Conservation (phyloP, 1,284 basidiomycete species). For the Pyrrhoderma lamaoense region DNA sequence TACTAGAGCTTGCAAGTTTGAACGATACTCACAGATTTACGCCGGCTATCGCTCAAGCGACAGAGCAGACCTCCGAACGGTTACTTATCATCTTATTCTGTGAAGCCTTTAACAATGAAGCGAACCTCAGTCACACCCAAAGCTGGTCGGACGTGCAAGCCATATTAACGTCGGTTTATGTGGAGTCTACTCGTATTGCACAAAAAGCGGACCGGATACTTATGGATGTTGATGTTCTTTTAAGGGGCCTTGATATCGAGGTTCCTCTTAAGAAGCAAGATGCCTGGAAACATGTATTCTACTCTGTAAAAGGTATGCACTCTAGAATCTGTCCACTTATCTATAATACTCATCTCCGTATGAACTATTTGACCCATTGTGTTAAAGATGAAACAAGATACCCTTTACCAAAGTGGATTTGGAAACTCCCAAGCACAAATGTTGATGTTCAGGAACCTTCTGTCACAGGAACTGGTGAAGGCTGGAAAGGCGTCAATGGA, state of each 20-base stretch:
- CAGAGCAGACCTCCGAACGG: conserved; percentile 24
- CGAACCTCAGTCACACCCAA: conserved; percentile 38
- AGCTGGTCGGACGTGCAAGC: conserved; percentile 56
- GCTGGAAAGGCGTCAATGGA: neutral
- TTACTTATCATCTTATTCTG: conserved; percentile 60
- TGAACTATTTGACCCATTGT: neutral
- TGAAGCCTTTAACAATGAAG: conserved; percentile 39
- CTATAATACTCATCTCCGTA: neutral
- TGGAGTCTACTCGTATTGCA: conserved; percentile 64
- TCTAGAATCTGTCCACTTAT: neutral
- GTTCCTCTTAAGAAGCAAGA: conserved; percentile 31
- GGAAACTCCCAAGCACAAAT: conserved; percentile 1
- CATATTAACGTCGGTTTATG: conserved; percentile 66
- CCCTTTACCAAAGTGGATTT: conserved; percentile 14
- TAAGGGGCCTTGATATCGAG: conserved; percentile 41
- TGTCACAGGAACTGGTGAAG: neutral
- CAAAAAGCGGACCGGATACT: conserved; percentile 57
- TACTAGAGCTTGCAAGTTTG: conserved; percentile 9
- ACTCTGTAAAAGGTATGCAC: conserved; percentile 20
- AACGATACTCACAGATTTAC: conserved; percentile 3
- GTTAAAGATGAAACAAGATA: conserved; percentile 6
- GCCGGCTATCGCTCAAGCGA: conserved; percentile 11
- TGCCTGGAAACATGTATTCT: conserved; percentile 23
- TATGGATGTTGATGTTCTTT: conserved; percentile 62
- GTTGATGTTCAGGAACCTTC: conserved; percentile 13